Percentiles rank a stretch among this genome's conserved stretches.
Evolutionary conservation across 1,284 basidiomycete genomes (phyloP).

Genomic region (Microstroma glucosiphilum): DNA sequence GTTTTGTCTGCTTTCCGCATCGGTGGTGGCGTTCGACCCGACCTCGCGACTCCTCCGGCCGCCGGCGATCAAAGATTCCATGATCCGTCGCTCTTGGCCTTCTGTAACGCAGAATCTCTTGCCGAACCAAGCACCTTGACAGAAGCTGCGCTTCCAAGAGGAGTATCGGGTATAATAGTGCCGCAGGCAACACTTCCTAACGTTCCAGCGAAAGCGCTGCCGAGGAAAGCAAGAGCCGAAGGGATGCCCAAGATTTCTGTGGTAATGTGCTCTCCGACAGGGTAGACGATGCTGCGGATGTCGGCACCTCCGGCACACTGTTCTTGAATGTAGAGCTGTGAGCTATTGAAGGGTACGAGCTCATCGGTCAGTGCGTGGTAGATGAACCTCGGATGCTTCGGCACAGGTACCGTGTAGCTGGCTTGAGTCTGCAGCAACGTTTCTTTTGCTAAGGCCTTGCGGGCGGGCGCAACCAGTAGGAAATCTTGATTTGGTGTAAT

Average conservation of each 20-base stretch:
- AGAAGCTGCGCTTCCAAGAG: no score
- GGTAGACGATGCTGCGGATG: conserved; percentile 27
- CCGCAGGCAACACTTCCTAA: conserved; percentile 24
- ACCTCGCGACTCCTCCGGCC: no score
- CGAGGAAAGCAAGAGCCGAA: conserved; percentile 21
- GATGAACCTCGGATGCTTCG: conserved; percentile 33
- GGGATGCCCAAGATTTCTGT: conserved; percentile 23
- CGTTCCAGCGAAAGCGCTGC: conserved; percentile 22
- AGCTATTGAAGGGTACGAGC: conserved; percentile 33
- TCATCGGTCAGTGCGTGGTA: conserved; percentile 41
- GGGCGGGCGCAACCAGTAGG: conserved; percentile 20
- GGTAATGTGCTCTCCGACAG: conserved; percentile 26
- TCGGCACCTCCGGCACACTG: conserved; percentile 40
- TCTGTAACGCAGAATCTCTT: no score
- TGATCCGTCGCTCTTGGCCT: no score
- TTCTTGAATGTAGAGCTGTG: conserved; percentile 26
- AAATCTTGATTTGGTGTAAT: conserved; percentile 24
- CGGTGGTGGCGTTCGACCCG: no score
- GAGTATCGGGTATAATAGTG: background rate
- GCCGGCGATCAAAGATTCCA: no score
- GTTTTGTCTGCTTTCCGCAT: no score
- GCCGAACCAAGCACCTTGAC: no score
- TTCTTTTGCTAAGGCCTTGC: conserved; percentile 18
- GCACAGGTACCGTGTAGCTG: conserved; percentile 21
- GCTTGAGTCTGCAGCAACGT: conserved; percentile 24